Base-by-base conservation (phyloP, 2,329 filamentous ascomycete genomes). In the Colletotrichum filicis region DNA sequence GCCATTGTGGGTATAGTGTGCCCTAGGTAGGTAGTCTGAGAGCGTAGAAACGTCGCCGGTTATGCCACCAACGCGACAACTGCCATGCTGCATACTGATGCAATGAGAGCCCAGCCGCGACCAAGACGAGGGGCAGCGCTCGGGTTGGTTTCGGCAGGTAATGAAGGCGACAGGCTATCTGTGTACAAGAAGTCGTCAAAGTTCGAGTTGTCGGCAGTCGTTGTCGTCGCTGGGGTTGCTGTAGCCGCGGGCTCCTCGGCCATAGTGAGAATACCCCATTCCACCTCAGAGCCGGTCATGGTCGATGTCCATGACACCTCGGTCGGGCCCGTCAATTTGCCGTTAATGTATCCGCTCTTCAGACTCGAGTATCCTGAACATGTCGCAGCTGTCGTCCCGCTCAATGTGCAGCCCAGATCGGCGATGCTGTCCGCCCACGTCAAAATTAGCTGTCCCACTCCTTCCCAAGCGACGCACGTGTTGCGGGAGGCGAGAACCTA, bases 331-430 rank as follows among this genome's bases (percentile, higher is more conserved):
- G 82, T 83, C 63, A 82, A 67, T 9, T 79, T 77, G 63, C 83
- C 83, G 58, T 84, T 80, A 5, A 78, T 78, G 75, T 83, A 85
- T 60, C 81, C 81, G 5, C 82, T 76, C 53, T 80, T 82, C 65
- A 82, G 83, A 62, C 85, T 87, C 2, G 86, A 86, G 74, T 85
- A 87, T 24, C 86, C 86, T 0, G 85, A 87, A 74, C 86, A 88
- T 5, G 83, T 85, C 22, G 86, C 86, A 11, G 80, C 82, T 5
- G 85, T 86, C 5, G 80, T 85, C 28, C 81, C 84, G 24, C 80
- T 76, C 28, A 87, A 79, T 19, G 80, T 78, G 76, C 86, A 88
- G 66, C 80, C 82, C 19, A 88, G 79, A 60, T 85, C 79, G 52
- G 84, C 85, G 32, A 83, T 87, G 61, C 85, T 87, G 74, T 65